These are phyloP conservation scores for Rhizoctonia solani DNA, from an alignment of 1,284 basidiomycete species.

Conservation along the genomic window DNA sequence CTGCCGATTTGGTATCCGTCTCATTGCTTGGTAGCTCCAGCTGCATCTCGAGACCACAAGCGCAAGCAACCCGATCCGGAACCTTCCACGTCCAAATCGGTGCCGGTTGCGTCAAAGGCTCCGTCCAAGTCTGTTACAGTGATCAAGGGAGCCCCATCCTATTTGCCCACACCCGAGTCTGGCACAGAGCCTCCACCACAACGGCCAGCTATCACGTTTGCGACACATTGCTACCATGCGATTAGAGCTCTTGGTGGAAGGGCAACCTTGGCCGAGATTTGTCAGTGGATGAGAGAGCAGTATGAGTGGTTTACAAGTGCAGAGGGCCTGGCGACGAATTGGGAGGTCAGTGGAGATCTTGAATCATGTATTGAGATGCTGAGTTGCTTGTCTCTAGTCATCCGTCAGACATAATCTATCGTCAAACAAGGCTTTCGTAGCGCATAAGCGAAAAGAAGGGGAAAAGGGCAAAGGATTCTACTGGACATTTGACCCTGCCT, in stretches of 20 bases:
- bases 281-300: conserved; percentile 85
- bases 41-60: conserved; percentile 21
- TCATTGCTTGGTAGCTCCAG: neutral
- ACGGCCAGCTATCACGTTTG: conserved; percentile 61
- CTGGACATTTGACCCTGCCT: conserved; percentile 82
- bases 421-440: conserved; percentile 84
- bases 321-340: conserved; percentile 81
- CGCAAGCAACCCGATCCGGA: conserved; percentile 41
- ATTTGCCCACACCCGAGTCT: conserved; percentile 9
- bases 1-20: neutral
- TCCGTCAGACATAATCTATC: conserved; percentile 92
- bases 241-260: conserved; percentile 79
- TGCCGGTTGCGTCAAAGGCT: conserved; percentile 77
- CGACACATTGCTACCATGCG: conserved; percentile 76
- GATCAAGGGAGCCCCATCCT: neutral
- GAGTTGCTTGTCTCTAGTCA: conserved; percentile 57
- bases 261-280: conserved; percentile 89
- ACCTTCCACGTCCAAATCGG: conserved; percentile 53
- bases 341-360: conserved; percentile 42
- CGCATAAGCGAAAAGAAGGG: conserved; percentile 82
- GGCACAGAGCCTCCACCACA: conserved; percentile 8
- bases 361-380: neutral
- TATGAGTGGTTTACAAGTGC: conserved; percentile 89
- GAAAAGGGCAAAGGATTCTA: conserved; percentile 82
- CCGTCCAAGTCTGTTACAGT: conserved; percentile 18